phyloP scores from a whole-genome alignment of 202 grass and related monocot genomes.

The Zizania palustris region DNA sequence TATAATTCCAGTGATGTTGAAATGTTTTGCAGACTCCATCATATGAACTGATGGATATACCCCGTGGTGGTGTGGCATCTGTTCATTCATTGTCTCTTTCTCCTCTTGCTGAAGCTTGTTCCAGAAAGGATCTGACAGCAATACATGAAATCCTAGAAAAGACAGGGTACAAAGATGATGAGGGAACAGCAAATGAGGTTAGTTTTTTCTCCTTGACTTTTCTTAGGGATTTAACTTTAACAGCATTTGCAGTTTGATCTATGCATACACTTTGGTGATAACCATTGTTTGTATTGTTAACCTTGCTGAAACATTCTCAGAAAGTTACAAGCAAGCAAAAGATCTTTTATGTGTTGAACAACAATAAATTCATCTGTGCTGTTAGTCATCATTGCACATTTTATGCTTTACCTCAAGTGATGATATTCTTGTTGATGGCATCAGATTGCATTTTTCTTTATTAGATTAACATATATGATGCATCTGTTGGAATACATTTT shows the following conservation, averaged over 20 bases:
- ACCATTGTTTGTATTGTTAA: slow-evolving; percentile 1
- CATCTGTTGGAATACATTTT: neutral
- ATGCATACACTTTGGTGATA: neutral
- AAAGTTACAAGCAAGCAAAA: slow-evolving; percentile 28
- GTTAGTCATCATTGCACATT: slow-evolving; percentile 9
- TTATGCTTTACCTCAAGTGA: neutral
- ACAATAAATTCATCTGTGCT: slow-evolving; percentile 12
- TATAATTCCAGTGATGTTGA: slow-evolving; percentile 28
- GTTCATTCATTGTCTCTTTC: slow-evolving; percentile 74
- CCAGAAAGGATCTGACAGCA: slow-evolving; percentile 94
- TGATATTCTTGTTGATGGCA: neutral
- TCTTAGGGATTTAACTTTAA: slow-evolving; percentile 10
- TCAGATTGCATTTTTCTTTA: neutral
- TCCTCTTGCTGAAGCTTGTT: slow-evolving; percentile 96
- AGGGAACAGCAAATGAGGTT: slow-evolving; percentile 99
- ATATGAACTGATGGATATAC: slow-evolving; percentile 85
- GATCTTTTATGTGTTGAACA: slow-evolving; percentile 4
- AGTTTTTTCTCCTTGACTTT: slow-evolving; percentile 25
- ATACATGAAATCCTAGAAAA: slow-evolving; percentile 98
- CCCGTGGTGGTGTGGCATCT: slow-evolving; percentile 61
- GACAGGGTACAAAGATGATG: slow-evolving; percentile 91
- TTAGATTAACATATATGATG: neutral
- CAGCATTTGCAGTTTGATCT: neutral
- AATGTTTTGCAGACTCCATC: slow-evolving; percentile 77
- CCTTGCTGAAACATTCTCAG: slow-evolving; percentile 10